These are phyloP conservation scores for Populus hybrid DNA, from an alignment of 441 rosid genomes.

Conservation along the genomic window DNA sequence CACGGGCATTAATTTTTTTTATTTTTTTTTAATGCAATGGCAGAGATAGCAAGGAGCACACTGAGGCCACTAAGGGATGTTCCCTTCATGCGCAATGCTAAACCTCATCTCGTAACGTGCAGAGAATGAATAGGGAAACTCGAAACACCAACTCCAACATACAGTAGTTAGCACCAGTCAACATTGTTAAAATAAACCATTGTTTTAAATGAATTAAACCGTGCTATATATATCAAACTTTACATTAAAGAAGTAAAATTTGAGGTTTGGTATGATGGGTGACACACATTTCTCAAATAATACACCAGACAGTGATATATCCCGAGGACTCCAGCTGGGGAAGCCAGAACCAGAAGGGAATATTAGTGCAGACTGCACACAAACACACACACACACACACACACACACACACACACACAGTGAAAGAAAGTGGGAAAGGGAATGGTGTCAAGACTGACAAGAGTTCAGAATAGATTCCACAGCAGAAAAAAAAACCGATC, in stretches of 20 bases:
- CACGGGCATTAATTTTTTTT: not conserved
- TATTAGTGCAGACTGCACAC: slow-evolving; percentile 30
- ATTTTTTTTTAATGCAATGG: not conserved
- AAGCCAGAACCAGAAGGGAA: slow-evolving; percentile 34
- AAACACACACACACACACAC: not conserved
- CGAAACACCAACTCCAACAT: slow-evolving; percentile 9
- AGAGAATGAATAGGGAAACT: slow-evolving; percentile 25
- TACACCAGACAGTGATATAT: slow-evolving; percentile 13
- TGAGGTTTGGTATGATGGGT: not conserved
- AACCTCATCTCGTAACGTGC: not conserved
- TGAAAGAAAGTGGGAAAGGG: slow-evolving; percentile 6
- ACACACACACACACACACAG: not conserved
- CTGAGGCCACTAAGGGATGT: slow-evolving; percentile 23
- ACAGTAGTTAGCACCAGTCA: not conserved
- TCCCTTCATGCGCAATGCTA: slow-evolving; percentile 19
- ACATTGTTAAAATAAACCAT: not conserved
- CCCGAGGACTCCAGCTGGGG: slow-evolving; percentile 23
- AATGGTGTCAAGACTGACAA: slow-evolving; percentile 26
- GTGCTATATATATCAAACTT: not conserved
- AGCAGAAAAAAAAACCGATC: slow-evolving; percentile 5
- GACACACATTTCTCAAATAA: slow-evolving; percentile 3
- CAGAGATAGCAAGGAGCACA: slow-evolving; percentile 11
- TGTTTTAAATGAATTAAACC: not conserved
- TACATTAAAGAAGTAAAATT: not conserved
- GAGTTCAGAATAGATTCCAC: slow-evolving; percentile 46